A percentile compares a stretch with the other conserved stretches of the same genome.
Evolutionary conservation across 192 early-diverging fungal genomes (phyloP).

Genomic region (Gonapodya sp.): DNA sequence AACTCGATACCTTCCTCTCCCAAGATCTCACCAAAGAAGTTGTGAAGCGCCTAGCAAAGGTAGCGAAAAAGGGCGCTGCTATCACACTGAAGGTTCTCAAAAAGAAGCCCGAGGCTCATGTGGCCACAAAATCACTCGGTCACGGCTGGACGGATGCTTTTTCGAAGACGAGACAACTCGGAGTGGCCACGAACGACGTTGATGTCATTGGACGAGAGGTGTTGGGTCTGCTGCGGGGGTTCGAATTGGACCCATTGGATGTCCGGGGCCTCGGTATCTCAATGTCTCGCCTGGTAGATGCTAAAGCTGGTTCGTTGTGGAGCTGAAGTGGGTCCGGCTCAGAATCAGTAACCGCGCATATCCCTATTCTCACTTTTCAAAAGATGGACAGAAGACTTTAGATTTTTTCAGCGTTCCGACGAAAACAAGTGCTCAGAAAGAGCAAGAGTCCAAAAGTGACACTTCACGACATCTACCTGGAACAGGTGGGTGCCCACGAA

Average conservation of each 20-base stretch:
- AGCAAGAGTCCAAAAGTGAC: too few relatives aligned
- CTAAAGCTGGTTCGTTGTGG: background rate
- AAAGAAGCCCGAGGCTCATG: slow-evolving; percentile 34
- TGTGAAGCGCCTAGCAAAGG: slow-evolving; percentile 41
- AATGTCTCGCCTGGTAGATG: slow-evolving; percentile 28
- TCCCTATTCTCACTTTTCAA: background rate
- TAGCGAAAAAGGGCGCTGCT: slow-evolving; percentile 39
- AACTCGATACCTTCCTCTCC: slow-evolving; percentile 62
- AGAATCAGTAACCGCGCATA: background rate
- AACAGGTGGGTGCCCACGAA: too few relatives aligned
- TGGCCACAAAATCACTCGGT: slow-evolving; percentile 50
- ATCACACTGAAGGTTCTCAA: slow-evolving; percentile 63
- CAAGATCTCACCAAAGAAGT: slow-evolving; percentile 54
- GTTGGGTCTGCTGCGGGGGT: slow-evolving; percentile 24
- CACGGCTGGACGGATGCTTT: slow-evolving; percentile 55
- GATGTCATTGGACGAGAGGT: slow-evolving; percentile 26
- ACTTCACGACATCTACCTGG: too few relatives aligned
- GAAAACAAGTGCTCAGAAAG: background rate
- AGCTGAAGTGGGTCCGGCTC: too few relatives aligned
- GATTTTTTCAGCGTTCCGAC: background rate
- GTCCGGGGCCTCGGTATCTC: slow-evolving; percentile 46
- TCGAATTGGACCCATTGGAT: slow-evolving; percentile 29
- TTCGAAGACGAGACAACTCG: slow-evolving; percentile 35
- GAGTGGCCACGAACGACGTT: slow-evolving; percentile 35
- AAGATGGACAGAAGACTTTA: background rate